These are phyloP conservation scores for Mortierella sp. DNA, from an alignment of 371 early-diverging fungal species.

Conservation along the genomic window DNA sequence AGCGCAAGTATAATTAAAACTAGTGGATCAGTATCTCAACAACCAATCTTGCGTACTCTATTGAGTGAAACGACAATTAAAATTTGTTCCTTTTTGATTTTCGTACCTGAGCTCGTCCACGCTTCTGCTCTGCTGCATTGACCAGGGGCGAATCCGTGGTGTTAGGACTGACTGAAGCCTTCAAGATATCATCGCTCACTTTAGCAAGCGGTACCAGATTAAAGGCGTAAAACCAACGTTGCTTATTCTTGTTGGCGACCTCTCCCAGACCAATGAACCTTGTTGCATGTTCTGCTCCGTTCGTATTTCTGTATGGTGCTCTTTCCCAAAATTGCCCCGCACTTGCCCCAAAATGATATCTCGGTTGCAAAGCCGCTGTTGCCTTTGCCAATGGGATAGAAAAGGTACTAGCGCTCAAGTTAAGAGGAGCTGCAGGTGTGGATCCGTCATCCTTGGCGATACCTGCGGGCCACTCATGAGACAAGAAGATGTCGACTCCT, in stretches of 20 bases:
- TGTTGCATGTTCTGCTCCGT: slow-evolving; percentile 73
- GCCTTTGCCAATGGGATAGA: slow-evolving; percentile 62
- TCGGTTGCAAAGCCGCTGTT: slow-evolving; percentile 73
- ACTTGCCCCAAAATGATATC: slow-evolving; percentile 88
- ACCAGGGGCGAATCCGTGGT: slow-evolving; percentile 76
- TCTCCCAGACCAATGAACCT: slow-evolving; percentile 88
- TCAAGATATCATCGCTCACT: slow-evolving; percentile 55
- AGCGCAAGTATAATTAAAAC: neutral
- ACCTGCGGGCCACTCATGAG: slow-evolving; percentile 82
- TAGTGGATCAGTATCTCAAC: too few relatives aligned
- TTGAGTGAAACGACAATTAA: neutral
- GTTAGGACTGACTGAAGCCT: slow-evolving; percentile 56
- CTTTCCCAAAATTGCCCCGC: slow-evolving; percentile 82
- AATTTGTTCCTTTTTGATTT: slow-evolving; percentile 12
- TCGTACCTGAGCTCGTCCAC: slow-evolving; percentile 43
- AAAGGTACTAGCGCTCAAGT: slow-evolving; percentile 30
- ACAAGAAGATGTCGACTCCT: slow-evolving; percentile 85
- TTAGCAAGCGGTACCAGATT: slow-evolving; percentile 78
- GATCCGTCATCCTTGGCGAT: slow-evolving; percentile 52
- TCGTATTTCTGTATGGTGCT: slow-evolving; percentile 81
- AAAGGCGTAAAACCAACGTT: slow-evolving; percentile 94
- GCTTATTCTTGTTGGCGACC: slow-evolving; percentile 70
- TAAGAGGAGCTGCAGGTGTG: slow-evolving; percentile 21
- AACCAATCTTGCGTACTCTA: too few relatives aligned
- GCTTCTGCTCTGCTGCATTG: slow-evolving; percentile 34